These are phyloP conservation scores for Aspergillus bridgeri DNA, from an alignment of 495 filamentous ascomycete genomes.

Conservation along the genomic window DNA sequence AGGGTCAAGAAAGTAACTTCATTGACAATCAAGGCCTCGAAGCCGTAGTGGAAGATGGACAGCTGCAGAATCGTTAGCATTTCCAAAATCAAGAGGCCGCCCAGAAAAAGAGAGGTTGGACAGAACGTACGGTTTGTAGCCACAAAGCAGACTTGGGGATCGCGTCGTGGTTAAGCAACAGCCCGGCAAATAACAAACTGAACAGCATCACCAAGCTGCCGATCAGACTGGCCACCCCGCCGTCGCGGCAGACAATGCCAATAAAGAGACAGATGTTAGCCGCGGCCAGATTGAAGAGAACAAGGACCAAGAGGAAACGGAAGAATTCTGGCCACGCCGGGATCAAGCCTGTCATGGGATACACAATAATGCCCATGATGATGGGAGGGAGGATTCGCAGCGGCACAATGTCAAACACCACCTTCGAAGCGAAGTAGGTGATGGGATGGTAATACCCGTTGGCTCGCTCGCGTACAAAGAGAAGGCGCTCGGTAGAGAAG, in stretches of 20 bases:
- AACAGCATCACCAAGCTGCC: constrained; percentile 98
- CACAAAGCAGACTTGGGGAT: constrained; percentile 81
- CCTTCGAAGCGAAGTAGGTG: constrained; percentile 94
- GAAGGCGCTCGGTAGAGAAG: constrained; percentile 85
- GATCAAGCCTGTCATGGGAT: constrained; percentile 96
- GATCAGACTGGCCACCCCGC: constrained; percentile 89
- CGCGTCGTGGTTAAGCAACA: constrained; percentile 89
- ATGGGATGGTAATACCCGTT: constrained; percentile 98
- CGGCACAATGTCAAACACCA: constrained; percentile 92
- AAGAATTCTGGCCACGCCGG: constrained; percentile 80
- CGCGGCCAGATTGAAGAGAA: constrained; percentile 94
- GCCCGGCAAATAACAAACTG: constrained; percentile 87
- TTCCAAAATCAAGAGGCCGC: background rate
- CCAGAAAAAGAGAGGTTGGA: constrained; percentile 1
- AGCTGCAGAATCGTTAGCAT: constrained; percentile 46
- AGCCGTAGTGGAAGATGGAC: constrained; percentile 99
- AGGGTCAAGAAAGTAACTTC: constrained; percentile 90
- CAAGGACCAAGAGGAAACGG: constrained; percentile 84
- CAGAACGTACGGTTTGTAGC: constrained; percentile 69
- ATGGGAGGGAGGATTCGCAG: constrained; percentile 91
- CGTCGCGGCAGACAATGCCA: constrained; percentile 89
- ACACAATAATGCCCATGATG: constrained; percentile 94
- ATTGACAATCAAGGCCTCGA: constrained; percentile 95
- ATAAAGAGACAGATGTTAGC: constrained; percentile 93
- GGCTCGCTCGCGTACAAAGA: constrained; percentile 91